Evolutionary conservation across 2,329 filamentous ascomycete species (phyloP), one percentile per base, ranked within the genome.

Genomic region (Cordyceps cateniannulata): DNA sequence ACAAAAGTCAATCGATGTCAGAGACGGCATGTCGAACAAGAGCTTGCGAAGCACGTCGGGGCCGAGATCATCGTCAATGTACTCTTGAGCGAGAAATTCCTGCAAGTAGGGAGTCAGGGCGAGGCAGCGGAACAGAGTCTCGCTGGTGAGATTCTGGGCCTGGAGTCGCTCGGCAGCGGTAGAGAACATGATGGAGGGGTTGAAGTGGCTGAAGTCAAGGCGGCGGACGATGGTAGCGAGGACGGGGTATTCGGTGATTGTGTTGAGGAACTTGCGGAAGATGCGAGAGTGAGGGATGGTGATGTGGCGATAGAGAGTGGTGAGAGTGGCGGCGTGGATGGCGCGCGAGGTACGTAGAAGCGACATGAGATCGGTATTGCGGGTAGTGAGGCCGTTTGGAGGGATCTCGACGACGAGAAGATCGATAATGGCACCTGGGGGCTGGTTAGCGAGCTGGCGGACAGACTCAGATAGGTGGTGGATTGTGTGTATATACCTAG

Each of bases 171-270:
- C 88, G 71, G 86, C 85, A 65, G 86, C 87, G 18, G 88, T 91
- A 63, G 84, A 83, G 69, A 92, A 91, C 64, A 91, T 80, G 60
- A 88, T 88, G 59, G 88, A 85, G 24, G 89, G 90, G 71, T 91
- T 93, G 75, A 93, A 93, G 77, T 93, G 90, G 64, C 89, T 92
- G 69, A 95, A 93, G 75, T 95, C 90, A 50, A 93, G 77, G 55
- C 90, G 87, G 62, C 88, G 85, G 49, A 93, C 89, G 67, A 93
- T 85, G 45, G 85, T 87, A 50, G 90, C 90, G 59, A 93, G 79
- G 9, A 85, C 79, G 2, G 85, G 83, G 70, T 92, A 86, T 62
- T 82, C 76, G 50, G 79, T 77, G 65, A 93, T 79, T 68, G 90
- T 89, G 62, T 80, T 79, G 53, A 92, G 81, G 66, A 92, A 91